Conservation (phyloP, 495 filamentous ascomycete genomes). For the Penicillium turbatum region DNA sequence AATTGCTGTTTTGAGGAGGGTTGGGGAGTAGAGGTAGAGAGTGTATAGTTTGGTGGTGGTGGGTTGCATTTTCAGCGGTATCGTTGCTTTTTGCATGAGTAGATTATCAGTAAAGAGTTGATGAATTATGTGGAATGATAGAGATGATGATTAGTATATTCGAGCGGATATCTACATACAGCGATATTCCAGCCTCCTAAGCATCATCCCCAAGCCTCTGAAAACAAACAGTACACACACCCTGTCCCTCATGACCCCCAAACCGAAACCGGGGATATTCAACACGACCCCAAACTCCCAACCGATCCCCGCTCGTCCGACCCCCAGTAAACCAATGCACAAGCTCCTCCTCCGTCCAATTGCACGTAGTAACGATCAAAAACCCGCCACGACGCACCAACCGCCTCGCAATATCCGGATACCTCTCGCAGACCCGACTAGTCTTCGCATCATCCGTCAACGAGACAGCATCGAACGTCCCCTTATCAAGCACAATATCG, state of each 20-base stretch:
- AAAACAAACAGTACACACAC: slow-evolving; percentile 80
- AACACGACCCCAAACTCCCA: slow-evolving; percentile 60
- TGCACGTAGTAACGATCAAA: slow-evolving; percentile 88
- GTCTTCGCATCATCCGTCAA: slow-evolving; percentile 55
- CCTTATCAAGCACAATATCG: slow-evolving; percentile 91
- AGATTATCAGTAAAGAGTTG: not conserved
- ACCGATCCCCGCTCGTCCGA: slow-evolving; percentile 26
- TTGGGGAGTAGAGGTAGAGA: slow-evolving; percentile 4
- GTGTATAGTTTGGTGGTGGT: not conserved
- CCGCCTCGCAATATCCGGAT: slow-evolving; percentile 58
- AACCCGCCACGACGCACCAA: slow-evolving; percentile 67
- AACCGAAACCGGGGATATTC: slow-evolving; percentile 82
- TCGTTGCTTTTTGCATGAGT: not conserved
- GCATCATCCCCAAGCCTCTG: slow-evolving; percentile 21
- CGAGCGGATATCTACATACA: not conserved
- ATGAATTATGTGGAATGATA: not conserved
- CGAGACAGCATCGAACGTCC: slow-evolving; percentile 91
- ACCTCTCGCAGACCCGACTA: slow-evolving; percentile 63
- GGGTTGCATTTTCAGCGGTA: not conserved
- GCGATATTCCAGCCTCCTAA: not conserved
- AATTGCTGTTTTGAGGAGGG: slow-evolving; percentile 56
- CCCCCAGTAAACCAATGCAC: slow-evolving; percentile 62
- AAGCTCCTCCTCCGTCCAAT: slow-evolving; percentile 94
- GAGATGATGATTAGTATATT: not conserved
- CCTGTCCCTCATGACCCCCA: slow-evolving; percentile 80